Conservation (phyloP, 768 basidiomycete species). For the Pulveroboletus frians region DNA sequence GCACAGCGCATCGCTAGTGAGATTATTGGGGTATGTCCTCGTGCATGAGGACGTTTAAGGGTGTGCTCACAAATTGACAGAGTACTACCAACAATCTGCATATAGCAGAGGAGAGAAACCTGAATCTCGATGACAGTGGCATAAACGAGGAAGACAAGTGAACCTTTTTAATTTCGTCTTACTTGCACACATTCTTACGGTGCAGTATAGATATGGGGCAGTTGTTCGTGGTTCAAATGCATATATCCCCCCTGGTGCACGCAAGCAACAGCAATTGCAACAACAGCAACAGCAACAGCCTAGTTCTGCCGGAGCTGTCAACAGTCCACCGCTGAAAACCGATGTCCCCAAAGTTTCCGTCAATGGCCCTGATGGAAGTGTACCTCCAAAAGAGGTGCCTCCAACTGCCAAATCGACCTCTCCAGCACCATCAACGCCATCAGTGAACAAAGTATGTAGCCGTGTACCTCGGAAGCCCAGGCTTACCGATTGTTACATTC, state of each 20-base stretch:
- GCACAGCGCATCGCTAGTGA: slow-evolving; percentile 88
- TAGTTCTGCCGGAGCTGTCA: slow-evolving; percentile 23
- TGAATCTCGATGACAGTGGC: slow-evolving; percentile 62
- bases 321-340: slow-evolving; percentile 25
- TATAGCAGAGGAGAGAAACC: slow-evolving; percentile 80
- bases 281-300: slow-evolving; percentile 22
- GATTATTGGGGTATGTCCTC: slow-evolving; percentile 69
- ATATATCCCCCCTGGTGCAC: slow-evolving; percentile 91
- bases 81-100: slow-evolving; percentile 69
- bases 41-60: neutral
- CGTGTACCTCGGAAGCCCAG: neutral
- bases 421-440: slow-evolving; percentile 46
- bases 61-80: slow-evolving; percentile 35
- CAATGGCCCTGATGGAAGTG: slow-evolving; percentile 69
- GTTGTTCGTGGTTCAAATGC: slow-evolving; percentile 85
- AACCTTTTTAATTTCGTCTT: slow-evolving; percentile 24
- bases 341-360: slow-evolving; percentile 72
- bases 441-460: slow-evolving; percentile 47
- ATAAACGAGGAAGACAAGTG: slow-evolving; percentile 96
- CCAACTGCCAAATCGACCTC: slow-evolving; percentile 60
- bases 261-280: slow-evolving; percentile 41
- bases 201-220: slow-evolving; percentile 70
- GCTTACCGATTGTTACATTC: slow-evolving; percentile 6
- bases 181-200: slow-evolving; percentile 19
- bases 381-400: slow-evolving; percentile 38